Percentiles rank a stretch among this genome's conserved stretches.
phyloP scores from a whole-genome alignment of 2,329 filamentous ascomycete species.

The Ampelomyces quisqualis region DNA sequence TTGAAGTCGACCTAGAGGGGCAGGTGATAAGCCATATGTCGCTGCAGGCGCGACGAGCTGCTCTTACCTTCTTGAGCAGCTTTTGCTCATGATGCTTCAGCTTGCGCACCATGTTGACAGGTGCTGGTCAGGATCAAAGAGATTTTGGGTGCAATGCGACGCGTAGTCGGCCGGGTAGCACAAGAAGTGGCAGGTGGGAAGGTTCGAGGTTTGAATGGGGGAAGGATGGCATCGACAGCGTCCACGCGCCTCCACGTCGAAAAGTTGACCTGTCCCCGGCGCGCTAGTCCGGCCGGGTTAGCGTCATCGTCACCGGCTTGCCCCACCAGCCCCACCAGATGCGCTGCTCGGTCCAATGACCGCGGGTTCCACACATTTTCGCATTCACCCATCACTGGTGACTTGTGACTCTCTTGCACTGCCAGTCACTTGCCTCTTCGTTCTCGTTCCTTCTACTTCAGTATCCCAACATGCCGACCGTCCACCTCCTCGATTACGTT shows the following conservation, averaged over 20 bases:
- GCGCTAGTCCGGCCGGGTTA: constrained; percentile 10
- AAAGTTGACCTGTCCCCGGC: constrained; percentile 19
- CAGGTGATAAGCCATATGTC: neutral
- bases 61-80: constrained; percentile 67
- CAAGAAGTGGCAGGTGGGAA: neutral
- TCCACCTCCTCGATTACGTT: constrained; percentile 84
- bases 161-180: too few relatives aligned
- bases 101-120: constrained; percentile 71
- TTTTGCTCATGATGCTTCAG: constrained; percentile 93
- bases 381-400: constrained; percentile 6
- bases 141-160: too few relatives aligned
- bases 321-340: neutral
- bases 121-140: too few relatives aligned
- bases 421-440: too few relatives aligned
- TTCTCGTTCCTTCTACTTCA: neutral
- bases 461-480: constrained; percentile 64
- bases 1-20: constrained; percentile 84
- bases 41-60: neutral
- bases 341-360: neutral
- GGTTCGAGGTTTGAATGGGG: neutral
- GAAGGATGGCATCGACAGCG: too few relatives aligned
- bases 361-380: constrained; percentile 6
- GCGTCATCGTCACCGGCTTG: neutral
- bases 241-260: constrained; percentile 4
- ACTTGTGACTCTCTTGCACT: constrained; percentile 14